Percentiles rank a stretch among this genome's conserved stretches.
Conservation (phyloP, 2,329 filamentous ascomycete species). For the Lasiodiplodia gonubiensis region DNA sequence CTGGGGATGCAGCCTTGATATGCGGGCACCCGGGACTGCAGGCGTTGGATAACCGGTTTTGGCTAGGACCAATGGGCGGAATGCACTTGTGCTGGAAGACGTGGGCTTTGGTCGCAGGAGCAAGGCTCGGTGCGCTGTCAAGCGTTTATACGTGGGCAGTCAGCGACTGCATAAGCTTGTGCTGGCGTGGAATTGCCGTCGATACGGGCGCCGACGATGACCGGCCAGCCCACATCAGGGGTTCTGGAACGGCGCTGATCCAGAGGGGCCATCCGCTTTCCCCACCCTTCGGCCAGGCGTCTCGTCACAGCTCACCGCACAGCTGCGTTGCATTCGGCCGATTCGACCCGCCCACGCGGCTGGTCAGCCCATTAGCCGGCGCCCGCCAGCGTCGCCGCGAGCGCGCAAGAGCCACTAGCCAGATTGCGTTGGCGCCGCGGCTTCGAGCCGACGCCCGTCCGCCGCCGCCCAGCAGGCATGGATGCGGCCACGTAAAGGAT, state of each 20-base stretch:
- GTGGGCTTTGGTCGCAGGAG: conserved; percentile 14
- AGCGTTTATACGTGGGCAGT: conserved; percentile 41
- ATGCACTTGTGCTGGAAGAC: conserved; percentile 10
- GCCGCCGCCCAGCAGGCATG: conserved; percentile 9
- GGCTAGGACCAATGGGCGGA: conserved; percentile 26
- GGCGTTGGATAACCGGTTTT: conserved; percentile 28
- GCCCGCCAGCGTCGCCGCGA: conserved; percentile 16
- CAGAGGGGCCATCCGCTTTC: conserved; percentile 11
- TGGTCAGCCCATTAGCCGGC: conserved; percentile 18
- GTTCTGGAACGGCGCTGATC: conserved; percentile 17
- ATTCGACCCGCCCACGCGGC: conserved; percentile 9
- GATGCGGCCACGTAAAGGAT: conserved; percentile 24
- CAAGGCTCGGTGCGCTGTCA: conserved; percentile 46
- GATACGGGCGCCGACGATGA: conserved; percentile 19
- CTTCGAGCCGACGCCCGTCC: conserved; percentile 24
- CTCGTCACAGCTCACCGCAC: conserved; percentile 5
- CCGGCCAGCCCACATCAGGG: conserved; percentile 20
- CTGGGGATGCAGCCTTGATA: conserved; percentile 29
- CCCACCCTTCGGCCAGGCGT: neutral
- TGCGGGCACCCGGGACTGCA: conserved; percentile 26
- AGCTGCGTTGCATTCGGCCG: conserved; percentile 20
- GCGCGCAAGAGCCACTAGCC: conserved; percentile 11
- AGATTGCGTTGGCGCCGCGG: conserved; percentile 19
- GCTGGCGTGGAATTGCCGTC: conserved; percentile 16
- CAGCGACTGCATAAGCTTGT: conserved; percentile 26